These are phyloP conservation scores for Groenewaldozyma tartarivorans DNA, from an alignment of 805 yeast genomes.

Conservation along the genomic window DNA sequence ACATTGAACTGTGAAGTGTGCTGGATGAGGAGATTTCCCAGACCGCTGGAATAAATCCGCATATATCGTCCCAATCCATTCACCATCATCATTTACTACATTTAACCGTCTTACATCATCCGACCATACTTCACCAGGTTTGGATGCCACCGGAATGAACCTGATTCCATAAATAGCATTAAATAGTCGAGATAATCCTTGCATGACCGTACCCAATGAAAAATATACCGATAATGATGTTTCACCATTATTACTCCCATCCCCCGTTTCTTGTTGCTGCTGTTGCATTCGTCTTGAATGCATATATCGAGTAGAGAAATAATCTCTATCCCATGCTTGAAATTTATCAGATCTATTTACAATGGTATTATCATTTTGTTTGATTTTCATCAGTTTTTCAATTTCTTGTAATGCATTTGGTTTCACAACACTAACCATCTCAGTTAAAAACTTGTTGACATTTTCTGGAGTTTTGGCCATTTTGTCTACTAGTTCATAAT, in stretches of 20 bases:
- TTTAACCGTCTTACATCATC: conserved; percentile 73
- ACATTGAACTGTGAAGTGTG: conserved; percentile 93
- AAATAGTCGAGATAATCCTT: conserved; percentile 70
- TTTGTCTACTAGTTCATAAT: conserved; percentile 78
- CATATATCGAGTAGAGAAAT: conserved; percentile 31
- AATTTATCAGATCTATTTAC: conserved; percentile 20
- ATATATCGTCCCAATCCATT: conserved; percentile 70
- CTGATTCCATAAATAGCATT: conserved; percentile 65
- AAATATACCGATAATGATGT: conserved; percentile 43
- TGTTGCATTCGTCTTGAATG: conserved; percentile 22
- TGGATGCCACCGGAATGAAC: conserved; percentile 54
- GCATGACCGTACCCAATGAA: conserved; percentile 76
- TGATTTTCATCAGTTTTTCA: conserved; percentile 22
- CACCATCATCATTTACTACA: conserved; percentile 48
- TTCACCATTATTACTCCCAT: background rate
- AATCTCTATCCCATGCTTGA: conserved; percentile 92
- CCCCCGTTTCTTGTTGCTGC: conserved; percentile 24
- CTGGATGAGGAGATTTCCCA: conserved; percentile 74
- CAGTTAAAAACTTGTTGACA: conserved; percentile 58
- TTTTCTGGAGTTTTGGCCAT: conserved; percentile 79
- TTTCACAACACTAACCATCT: conserved; percentile 42
- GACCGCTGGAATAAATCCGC: conserved; percentile 76
- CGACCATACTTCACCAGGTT: conserved; percentile 80
- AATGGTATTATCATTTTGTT: conserved; percentile 31
- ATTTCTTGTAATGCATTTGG: conserved; percentile 56